These are phyloP conservation scores for Ogataea minuta DNA, from an alignment of 805 yeast species.

Conservation along the genomic window DNA sequence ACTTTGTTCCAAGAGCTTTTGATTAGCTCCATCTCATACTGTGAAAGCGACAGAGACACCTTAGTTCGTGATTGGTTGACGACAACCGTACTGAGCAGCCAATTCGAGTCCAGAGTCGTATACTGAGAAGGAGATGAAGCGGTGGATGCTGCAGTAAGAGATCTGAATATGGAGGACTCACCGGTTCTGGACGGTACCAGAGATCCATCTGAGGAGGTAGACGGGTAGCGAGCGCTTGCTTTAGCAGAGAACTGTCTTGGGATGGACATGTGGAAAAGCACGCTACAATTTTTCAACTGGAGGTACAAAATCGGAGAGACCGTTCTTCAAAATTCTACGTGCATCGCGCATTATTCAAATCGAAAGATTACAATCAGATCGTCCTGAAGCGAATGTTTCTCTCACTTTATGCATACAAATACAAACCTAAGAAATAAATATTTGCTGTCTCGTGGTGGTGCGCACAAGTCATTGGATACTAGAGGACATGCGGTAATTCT, in stretches of 20 bases:
- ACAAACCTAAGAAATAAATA: no score
- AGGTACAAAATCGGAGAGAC: background rate
- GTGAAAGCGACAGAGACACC: conserved; percentile 27
- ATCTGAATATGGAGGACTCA: conserved; percentile 20
- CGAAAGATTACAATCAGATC: background rate
- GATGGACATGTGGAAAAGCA: conserved; percentile 5
- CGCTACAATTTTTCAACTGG: background rate
- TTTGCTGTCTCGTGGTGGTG: no score
- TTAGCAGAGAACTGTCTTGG: conserved; percentile 7
- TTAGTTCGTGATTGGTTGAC: conserved; percentile 25
- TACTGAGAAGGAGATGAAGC: conserved; percentile 20
- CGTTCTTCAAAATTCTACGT: background rate
- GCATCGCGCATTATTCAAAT: conserved; percentile 2
- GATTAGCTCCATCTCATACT: conserved; percentile 43
- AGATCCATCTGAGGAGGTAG: conserved; percentile 5
- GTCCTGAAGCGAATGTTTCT: background rate
- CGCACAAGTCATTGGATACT: no score
- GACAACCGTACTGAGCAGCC: conserved; percentile 35
- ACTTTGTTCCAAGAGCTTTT: conserved; percentile 48
- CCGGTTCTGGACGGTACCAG: conserved; percentile 7
- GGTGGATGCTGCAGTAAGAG: conserved; percentile 27
- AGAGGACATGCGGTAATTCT: no score
- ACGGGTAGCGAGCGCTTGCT: background rate
- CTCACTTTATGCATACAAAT: background rate
- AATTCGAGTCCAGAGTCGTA: conserved; percentile 31